phyloP scores from a whole-genome alignment of 2,329 filamentous ascomycete genomes.

The Nigrograna mackinnonii region DNA sequence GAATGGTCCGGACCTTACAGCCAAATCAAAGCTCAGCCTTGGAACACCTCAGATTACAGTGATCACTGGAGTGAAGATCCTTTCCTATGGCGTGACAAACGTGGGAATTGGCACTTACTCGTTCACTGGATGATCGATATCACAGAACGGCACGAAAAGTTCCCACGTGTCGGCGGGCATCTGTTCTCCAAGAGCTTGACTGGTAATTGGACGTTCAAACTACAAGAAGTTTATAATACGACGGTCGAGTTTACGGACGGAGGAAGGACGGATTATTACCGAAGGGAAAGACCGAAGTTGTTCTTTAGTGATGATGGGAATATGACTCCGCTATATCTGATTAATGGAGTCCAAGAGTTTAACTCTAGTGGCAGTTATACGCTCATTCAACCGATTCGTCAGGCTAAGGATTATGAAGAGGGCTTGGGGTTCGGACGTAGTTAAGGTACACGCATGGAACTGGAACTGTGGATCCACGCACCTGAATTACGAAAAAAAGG shows the following conservation, averaged over 20 bases:
- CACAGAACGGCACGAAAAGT: slow-evolving; percentile 25
- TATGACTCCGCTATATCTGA: slow-evolving; percentile 52
- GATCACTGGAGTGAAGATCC: slow-evolving; percentile 33
- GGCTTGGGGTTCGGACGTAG: too few relatives aligned
- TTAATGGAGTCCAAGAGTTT: slow-evolving; percentile 52
- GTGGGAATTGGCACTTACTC: slow-evolving; percentile 39
- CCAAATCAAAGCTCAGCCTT: slow-evolving; percentile 15
- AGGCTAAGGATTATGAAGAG: too few relatives aligned
- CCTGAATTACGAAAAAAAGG: too few relatives aligned
- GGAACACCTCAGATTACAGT: slow-evolving; percentile 23
- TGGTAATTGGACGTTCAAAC: slow-evolving; percentile 37
- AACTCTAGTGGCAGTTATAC: slow-evolving; percentile 41
- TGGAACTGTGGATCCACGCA: too few relatives aligned
- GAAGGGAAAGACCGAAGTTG: slow-evolving; percentile 54
- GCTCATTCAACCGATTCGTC: slow-evolving; percentile 48
- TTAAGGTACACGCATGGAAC: too few relatives aligned
- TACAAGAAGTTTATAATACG: slow-evolving; percentile 32
- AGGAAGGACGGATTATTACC: slow-evolving; percentile 40
- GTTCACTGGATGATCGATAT: slow-evolving; percentile 39
- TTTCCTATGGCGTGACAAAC: slow-evolving; percentile 41
- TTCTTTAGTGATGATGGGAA: slow-evolving; percentile 52
- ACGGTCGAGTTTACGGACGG: slow-evolving; percentile 46
- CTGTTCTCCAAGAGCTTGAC: slow-evolving; percentile 29
- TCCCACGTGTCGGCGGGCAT: slow-evolving; percentile 38
- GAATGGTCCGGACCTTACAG: slow-evolving; percentile 31